Percentiles rank a stretch among this genome's conserved stretches.
Evolutionary conservation across 1,284 basidiomycete species (phyloP).

Genomic region (Phellinidium pouzarii): DNA sequence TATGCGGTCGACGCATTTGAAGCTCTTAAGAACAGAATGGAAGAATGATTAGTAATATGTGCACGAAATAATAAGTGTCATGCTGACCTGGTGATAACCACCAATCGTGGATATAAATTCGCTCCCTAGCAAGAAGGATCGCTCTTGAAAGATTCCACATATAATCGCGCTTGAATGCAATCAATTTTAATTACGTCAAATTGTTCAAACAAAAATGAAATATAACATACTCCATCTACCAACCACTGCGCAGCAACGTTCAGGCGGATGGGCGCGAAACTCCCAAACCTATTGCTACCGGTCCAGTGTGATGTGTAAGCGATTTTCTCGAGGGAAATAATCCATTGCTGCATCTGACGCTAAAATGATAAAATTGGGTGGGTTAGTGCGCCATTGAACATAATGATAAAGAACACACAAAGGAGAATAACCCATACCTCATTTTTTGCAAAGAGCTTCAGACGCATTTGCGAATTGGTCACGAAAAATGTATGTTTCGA

Average conservation of each 20-base stretch:
- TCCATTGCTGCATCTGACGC: conserved; percentile 98
- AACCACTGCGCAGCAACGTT: conserved; percentile 98
- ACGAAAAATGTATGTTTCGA: conserved; percentile 95
- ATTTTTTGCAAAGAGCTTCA: conserved; percentile 86
- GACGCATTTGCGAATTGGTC: conserved; percentile 81
- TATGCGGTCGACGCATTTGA: conserved; percentile 75
- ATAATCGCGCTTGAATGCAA: conserved; percentile 70
- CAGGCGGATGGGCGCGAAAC: conserved; percentile 89
- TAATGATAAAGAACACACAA: not conserved
- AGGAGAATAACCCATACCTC: conserved; percentile 43
- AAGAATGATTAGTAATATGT: not conserved
- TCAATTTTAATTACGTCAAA: conserved; percentile 10
- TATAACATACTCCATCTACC: conserved; percentile 81
- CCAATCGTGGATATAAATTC: conserved; percentile 94
- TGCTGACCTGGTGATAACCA: conserved; percentile 79
- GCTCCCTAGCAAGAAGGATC: conserved; percentile 84
- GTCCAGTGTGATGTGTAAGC: conserved; percentile 77
- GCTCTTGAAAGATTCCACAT: conserved; percentile 97
- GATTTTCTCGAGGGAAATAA: conserved; percentile 84
- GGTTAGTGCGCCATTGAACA: not conserved
- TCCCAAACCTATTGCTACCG: conserved; percentile 82
- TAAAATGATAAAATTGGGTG: conserved; percentile 29
- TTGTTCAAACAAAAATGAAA: not conserved
- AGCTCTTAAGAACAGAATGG: conserved; percentile 50
- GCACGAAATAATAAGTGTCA: not conserved